Percentiles rank a stretch among this genome's conserved stretches.
These are phyloP conservation scores for Rhizopogon vulgaris DNA, from an alignment of 768 basidiomycete species.

Conservation along the genomic window DNA sequence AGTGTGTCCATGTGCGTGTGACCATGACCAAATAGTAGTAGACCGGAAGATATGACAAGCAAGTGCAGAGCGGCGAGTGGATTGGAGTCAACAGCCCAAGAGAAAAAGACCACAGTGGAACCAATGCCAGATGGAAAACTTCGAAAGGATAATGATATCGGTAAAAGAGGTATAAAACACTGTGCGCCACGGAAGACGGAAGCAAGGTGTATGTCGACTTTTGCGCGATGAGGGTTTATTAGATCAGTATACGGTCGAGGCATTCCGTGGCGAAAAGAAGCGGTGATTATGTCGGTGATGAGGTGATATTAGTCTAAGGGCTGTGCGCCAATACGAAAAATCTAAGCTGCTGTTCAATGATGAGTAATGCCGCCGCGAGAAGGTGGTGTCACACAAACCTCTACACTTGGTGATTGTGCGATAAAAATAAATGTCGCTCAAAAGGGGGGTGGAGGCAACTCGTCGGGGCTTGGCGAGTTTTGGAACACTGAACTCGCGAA, in stretches of 20 bases:
- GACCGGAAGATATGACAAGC: conserved; percentile 19
- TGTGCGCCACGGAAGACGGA: conserved; percentile 15
- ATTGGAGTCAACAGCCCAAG: conserved; percentile 29
- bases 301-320: conserved; percentile 33
- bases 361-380: not conserved
- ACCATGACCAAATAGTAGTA: conserved; percentile 28
- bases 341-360: conserved; percentile 24
- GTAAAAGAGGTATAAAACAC: conserved; percentile 22
- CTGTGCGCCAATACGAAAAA: conserved; percentile 31
- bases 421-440: conserved; percentile 30
- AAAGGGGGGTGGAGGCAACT: conserved; percentile 65
- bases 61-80: conserved; percentile 21
- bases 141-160: conserved; percentile 41
- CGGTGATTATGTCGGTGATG: conserved; percentile 22
- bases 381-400: conserved; percentile 28
- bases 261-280: conserved; percentile 16
- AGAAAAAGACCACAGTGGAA: conserved; percentile 22
- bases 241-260: conserved; percentile 23
- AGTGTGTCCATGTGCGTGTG: conserved; percentile 31
- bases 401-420: conserved; percentile 26
- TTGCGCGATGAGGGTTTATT: conserved; percentile 1
- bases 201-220: conserved; percentile 3
- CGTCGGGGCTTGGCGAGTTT: conserved; percentile 82
- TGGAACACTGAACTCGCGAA: conserved; percentile 82
- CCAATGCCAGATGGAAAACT: conserved; percentile 25